These are phyloP conservation scores for Podaxis rugospora DNA, from an alignment of 768 basidiomycete genomes.

Conservation along the genomic window DNA sequence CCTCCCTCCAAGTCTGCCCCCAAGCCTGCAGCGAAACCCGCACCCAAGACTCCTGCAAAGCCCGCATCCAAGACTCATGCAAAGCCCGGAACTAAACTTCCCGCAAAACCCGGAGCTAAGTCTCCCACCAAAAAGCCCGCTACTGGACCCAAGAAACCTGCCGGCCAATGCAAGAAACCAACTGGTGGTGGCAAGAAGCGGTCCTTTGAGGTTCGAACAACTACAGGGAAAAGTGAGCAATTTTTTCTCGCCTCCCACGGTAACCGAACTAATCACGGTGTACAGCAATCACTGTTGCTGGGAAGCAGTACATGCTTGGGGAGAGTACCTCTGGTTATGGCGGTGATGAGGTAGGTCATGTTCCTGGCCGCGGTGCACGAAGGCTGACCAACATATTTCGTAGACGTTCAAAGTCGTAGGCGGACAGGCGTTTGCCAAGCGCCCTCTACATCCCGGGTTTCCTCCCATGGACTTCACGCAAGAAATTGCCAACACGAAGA, in stretches of 20 bases:
- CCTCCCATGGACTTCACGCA: background rate
- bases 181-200: background rate
- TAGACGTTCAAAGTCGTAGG: slow-evolving; percentile 4
- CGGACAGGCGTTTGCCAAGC: background rate
- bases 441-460: background rate
- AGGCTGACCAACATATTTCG: background rate
- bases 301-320: background rate
- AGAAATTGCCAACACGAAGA: background rate
- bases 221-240: background rate
- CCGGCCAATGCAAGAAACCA: background rate
- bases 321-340: background rate
- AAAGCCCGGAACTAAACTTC: background rate
- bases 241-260: background rate
- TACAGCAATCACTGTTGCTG: background rate
- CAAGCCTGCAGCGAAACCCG: background rate
- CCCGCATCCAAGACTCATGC: background rate
- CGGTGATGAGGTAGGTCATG: background rate
- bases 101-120: background rate
- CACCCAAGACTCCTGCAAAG: background rate
- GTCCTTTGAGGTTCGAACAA: background rate
- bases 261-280: background rate
- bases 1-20: background rate
- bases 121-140: background rate
- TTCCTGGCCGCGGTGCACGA: background rate
- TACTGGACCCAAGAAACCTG: background rate